These are phyloP conservation scores for Wallacemonas sp. DNA, from an alignment of 208 protist genomes.

Conservation along the genomic window DNA sequence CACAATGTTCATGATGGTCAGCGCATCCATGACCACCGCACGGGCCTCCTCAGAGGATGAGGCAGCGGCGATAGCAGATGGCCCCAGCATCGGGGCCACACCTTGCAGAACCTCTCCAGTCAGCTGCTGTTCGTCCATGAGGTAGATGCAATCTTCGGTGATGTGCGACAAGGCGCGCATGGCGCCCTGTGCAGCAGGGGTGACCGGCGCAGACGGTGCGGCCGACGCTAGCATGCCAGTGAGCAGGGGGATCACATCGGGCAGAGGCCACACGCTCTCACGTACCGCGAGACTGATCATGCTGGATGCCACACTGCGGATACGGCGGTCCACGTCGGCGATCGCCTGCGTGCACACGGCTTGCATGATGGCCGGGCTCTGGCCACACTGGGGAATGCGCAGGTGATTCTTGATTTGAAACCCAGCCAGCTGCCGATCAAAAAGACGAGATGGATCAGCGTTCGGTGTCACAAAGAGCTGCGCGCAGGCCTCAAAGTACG, in stretches of 20 bases:
- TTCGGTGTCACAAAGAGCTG: conserved; percentile 53
- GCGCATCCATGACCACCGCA: conserved; percentile 9
- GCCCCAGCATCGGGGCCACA: conserved; percentile 41
- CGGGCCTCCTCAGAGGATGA: conserved; percentile 2
- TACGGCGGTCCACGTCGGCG: conserved; percentile 48
- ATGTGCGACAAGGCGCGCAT: conserved; percentile 77
- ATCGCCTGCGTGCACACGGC: conserved; percentile 59
- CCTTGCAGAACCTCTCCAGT: conserved; percentile 47
- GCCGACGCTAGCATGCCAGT: conserved; percentile 17
- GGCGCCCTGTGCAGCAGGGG: conserved; percentile 59
- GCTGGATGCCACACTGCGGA: conserved; percentile 70
- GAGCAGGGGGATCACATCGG: not conserved
- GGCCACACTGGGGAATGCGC: conserved; percentile 32
- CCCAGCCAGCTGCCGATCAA: conserved; percentile 56
- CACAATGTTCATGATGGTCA: conserved; percentile 52
- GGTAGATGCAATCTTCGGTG: conserved; percentile 55
- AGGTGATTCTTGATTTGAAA: conserved; percentile 81
- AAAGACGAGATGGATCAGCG: conserved; percentile 11
- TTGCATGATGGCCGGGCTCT: conserved; percentile 46
- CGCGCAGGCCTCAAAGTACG: conserved; percentile 67
- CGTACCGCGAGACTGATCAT: conserved; percentile 79
- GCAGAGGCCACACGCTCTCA: conserved; percentile 52
- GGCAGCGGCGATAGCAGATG: conserved; percentile 14
- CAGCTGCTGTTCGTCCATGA: conserved; percentile 58
- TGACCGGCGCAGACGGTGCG: not conserved